A percentile compares a stretch with the other conserved stretches of the same genome.
Evolutionary conservation across 805 yeast genomes (phyloP).

Genomic region (Cyberlindnera xishuangbannaensis): DNA sequence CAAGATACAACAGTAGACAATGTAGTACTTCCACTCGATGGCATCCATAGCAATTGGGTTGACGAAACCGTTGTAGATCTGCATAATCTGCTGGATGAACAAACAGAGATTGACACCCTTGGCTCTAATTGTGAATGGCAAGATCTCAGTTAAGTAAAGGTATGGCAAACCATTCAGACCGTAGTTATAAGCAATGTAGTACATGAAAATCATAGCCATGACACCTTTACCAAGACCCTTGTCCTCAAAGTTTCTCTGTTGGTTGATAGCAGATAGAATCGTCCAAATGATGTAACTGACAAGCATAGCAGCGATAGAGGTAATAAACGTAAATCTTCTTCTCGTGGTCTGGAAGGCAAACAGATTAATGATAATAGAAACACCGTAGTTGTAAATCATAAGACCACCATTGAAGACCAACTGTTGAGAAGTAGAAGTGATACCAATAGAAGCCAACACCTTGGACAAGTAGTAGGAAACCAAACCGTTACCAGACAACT

Average conservation of each 20-base stretch:
- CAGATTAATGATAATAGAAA: conserved; percentile 28
- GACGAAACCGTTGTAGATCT: conserved; percentile 30
- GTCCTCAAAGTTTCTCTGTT: conserved; percentile 34
- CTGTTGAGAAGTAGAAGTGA: conserved; percentile 39
- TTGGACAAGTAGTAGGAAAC: conserved; percentile 45
- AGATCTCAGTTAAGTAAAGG: conserved; percentile 39
- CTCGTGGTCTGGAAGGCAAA: conserved; percentile 27
- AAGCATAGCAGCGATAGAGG: conserved; percentile 33
- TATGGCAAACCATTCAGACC: conserved; percentile 42
- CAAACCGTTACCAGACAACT: conserved; percentile 46
- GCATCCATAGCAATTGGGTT: conserved; percentile 35
- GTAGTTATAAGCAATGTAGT: conserved; percentile 36
- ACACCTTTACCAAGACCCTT: conserved; percentile 40
- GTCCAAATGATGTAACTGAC: conserved; percentile 39
- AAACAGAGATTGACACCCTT: conserved; percentile 26
- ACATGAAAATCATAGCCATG: conserved; percentile 45
- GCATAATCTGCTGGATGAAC: conserved; percentile 21
- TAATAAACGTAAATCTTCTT: conserved; percentile 33
- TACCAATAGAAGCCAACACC: conserved; percentile 49
- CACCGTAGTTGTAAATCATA: conserved; percentile 39
- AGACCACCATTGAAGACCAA: conserved; percentile 46
- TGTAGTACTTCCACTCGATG: conserved; percentile 32
- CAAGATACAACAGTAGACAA: conserved; percentile 29
- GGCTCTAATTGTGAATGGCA: conserved; percentile 29
- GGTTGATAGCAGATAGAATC: conserved; percentile 39